Evolutionary conservation across 1,139 yeast species (phyloP).

Genomic region (Pichia sp.): DNA sequence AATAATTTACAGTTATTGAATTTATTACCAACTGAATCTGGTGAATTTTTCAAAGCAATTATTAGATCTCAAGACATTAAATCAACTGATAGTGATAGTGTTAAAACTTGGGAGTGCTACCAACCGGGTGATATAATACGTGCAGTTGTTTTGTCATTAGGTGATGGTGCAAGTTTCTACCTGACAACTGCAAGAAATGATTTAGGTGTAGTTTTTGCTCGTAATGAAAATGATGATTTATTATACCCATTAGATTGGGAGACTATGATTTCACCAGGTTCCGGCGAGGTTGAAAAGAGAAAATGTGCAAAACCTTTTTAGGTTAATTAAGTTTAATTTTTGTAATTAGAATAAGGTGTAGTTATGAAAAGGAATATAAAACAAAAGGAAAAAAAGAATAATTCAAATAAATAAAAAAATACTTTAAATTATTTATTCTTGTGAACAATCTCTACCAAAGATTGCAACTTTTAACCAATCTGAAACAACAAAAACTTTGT

Average conservation of each 20-base stretch:
- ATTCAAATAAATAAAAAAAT: background rate
- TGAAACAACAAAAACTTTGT: constrained; percentile 49
- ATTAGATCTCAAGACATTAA: constrained; percentile 85
- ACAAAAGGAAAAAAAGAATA: constrained; percentile 10
- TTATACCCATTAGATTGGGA: constrained; percentile 97
- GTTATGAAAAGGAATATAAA: background rate
- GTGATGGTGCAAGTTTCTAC: constrained; percentile 90
- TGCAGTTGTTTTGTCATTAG: constrained; percentile 75
- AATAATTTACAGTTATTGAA: constrained; percentile 47
- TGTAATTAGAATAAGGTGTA: background rate
- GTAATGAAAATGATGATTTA: constrained; percentile 64
- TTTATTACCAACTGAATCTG: constrained; percentile 59
- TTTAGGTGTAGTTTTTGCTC: constrained; percentile 89
- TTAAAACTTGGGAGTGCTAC: constrained; percentile 70
- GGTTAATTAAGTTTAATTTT: background rate
- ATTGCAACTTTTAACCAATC: constrained; percentile 54
- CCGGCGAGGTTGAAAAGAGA: constrained; percentile 71
- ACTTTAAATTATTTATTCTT: constrained; percentile 32
- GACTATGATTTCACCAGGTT: constrained; percentile 72
- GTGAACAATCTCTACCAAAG: constrained; percentile 59
- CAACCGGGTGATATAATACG: constrained; percentile 90
- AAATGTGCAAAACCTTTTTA: constrained; percentile 89
- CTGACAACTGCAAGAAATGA: constrained; percentile 86
- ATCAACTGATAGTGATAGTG: constrained; percentile 85
- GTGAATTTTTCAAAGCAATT: constrained; percentile 87